Evolutionary conservation across 2,329 filamentous ascomycete genomes (phyloP), one percentile per base, ranked within the genome.

Genomic region (Botrytis cinerea): DNA sequence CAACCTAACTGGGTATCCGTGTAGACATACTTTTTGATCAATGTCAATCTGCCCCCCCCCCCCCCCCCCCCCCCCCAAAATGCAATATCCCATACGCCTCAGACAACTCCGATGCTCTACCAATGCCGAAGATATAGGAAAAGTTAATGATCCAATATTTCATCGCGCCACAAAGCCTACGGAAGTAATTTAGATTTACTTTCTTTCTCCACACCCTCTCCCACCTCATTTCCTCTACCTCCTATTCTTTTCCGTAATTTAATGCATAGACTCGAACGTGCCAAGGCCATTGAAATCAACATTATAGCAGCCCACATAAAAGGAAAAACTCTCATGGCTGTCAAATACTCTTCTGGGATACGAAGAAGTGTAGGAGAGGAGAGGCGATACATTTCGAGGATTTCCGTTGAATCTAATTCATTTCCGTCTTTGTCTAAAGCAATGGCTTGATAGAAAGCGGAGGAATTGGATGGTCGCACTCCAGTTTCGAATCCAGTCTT

Each of bases 121-220:
- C 3, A 28, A 51, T 38, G 45, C 32, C 32, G 22, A 38, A 38
- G 9, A 38, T n/a, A 14, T 20, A 35, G 20, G 22, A 25, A 32
- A 40, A 35, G 0, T 25, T 4, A 9, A 45, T 25, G 8, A 48
- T 25, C 1, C 28, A 40, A 16, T 28, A 48, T 48, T 25, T 18
- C 51, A 25, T 35, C 20, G n/a, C n/a, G 25, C 38, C 12, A 20
- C 28, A 46, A 46, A 35, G 10, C 14, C 46, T 59, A 60, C 25
- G 68, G 51, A n/a, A 70, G 68, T 25, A 62, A 51, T 60, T 62
- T 70, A 6, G 54, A 61, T 35, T 35, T n/a, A 40, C 54, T 61
- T 46, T 70, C 43, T 25, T 62, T 28, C 18, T 32, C n/a, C 57
- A 70, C 9, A 28, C 25, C 32, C 18, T 68, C 43, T 38, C 22